phyloP scores from a whole-genome alignment of 2,329 filamentous ascomycete genomes.

The Botrytis tulipae region DNA sequence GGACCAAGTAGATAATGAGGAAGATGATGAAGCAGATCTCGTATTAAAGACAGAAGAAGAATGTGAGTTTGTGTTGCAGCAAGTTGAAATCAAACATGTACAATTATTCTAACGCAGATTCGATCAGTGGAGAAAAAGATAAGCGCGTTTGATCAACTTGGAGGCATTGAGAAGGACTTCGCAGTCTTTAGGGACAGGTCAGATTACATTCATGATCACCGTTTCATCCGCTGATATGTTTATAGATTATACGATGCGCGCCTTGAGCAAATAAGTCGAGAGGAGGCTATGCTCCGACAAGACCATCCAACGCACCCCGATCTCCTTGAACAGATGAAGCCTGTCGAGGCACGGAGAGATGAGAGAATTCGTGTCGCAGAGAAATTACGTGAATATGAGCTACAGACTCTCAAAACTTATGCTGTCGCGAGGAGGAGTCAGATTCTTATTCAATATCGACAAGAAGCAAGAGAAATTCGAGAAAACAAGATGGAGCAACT shows the following conservation, averaged over 20 bases:
- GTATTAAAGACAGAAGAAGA: constrained; percentile 64
- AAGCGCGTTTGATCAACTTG: constrained; percentile 74
- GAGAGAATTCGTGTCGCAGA: constrained; percentile 76
- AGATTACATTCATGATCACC: constrained; percentile 34
- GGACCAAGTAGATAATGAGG: constrained; percentile 53
- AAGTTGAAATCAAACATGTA: neutral
- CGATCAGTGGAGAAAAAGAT: constrained; percentile 71
- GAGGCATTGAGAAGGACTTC: constrained; percentile 84
- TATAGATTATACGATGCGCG: constrained; percentile 82
- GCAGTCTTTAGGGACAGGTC: constrained; percentile 77
- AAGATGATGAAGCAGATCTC: constrained; percentile 54
- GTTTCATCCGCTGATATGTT: constrained; percentile 27
- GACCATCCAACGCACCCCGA: constrained; percentile 79
- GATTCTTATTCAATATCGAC: constrained; percentile 86
- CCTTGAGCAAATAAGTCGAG: constrained; percentile 73
- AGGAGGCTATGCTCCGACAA: constrained; percentile 60
- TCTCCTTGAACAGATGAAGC: constrained; percentile 85
- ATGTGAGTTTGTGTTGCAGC: constrained; percentile 44
- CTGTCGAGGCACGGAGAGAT: constrained; percentile 76
- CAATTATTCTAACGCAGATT: constrained; percentile 24
- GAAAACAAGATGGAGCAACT: constrained; percentile 77
- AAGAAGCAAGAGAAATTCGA: constrained; percentile 77
- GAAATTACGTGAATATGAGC: constrained; percentile 69
- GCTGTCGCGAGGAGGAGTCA: constrained; percentile 81
- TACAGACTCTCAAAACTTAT: constrained; percentile 69